Evolutionary conservation across 2,329 filamentous ascomycete genomes (phyloP).

Genomic region (Phialophora macrospora): DNA sequence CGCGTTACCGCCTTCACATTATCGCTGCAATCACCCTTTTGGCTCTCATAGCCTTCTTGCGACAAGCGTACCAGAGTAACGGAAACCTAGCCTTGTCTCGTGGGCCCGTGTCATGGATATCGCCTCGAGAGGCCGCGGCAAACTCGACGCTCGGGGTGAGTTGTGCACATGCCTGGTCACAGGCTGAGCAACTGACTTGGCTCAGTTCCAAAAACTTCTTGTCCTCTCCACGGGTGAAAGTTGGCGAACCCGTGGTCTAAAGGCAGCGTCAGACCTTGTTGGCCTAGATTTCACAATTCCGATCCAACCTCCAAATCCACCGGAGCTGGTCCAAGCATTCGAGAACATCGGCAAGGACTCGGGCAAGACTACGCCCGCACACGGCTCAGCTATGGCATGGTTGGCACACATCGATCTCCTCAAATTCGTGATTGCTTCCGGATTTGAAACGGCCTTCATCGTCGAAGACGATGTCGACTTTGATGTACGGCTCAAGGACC

Average conservation of each 20-base stretch:
- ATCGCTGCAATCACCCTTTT: not conserved
- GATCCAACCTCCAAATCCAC: slow-evolving; percentile 20
- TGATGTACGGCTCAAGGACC: slow-evolving; percentile 45
- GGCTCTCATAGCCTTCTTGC: not conserved
- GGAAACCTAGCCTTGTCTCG: not conserved
- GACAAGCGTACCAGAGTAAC: not conserved
- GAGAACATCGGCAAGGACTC: slow-evolving; percentile 18
- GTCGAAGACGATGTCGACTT: slow-evolving; percentile 52
- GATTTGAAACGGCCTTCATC: slow-evolving; percentile 25
- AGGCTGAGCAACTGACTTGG: not conserved
- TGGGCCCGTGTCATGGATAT: not conserved
- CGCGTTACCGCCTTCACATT: not conserved
- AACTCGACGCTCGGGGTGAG: slow-evolving; percentile 9
- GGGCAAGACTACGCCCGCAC: slow-evolving; percentile 11
- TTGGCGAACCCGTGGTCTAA: slow-evolving; percentile 21
- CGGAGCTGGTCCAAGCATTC: slow-evolving; percentile 13
- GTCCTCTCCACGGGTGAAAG: slow-evolving; percentile 14
- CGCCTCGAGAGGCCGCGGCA: not conserved
- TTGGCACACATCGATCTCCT: slow-evolving; percentile 26
- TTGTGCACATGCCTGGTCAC: not conserved
- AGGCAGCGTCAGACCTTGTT: slow-evolving; percentile 19
- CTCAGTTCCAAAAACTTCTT: slow-evolving; percentile 21
- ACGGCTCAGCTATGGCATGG: slow-evolving; percentile 26
- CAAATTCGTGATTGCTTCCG: slow-evolving; percentile 21
- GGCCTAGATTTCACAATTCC: slow-evolving; percentile 22